Base-by-base conservation (phyloP, 2,329 filamentous ascomycete species). In the Colletotrichum sp. region DNA sequence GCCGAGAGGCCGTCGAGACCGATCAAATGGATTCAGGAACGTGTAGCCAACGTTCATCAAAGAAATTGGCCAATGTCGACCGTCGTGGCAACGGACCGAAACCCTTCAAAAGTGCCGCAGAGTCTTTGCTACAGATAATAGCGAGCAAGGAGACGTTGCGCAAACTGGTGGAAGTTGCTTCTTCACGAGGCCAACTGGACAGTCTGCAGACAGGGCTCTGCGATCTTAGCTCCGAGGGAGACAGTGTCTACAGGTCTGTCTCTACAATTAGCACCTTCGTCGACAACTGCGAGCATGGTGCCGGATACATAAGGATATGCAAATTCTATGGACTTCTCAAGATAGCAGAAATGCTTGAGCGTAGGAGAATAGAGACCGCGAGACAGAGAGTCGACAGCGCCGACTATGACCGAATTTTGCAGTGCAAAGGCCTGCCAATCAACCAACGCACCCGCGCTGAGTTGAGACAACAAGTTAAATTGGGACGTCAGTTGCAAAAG, bases 11-110 rank as follows among this genome's bases (percentile, higher is more conserved):
- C 4, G 2, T 7, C 5, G n/a, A 52, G 44, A 22, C n/a, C 13
- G 11, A 52, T 13, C 0, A 0, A 8, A 13, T 13, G n/a, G 1
- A 22, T 13, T 22, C 44, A 22, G 11, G 7, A 52, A 11, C n/a
- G n/a, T 8, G 11, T 11, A 22, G 16, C 12, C 19, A 52, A 22
- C 6, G n/a, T 52, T n/a, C 22, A 19, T 22, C 44, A 52, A 52
- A 52, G n/a, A 6, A 11, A 8, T 6, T 52, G 11, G 12, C n/a
- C 44, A 3, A 7, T 52, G 0, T 11, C 11, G 11, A 49, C 11
- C 44, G 9, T 22, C 44, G 6, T 8, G 11, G 44, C 44, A 1
- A 13, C 44, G 0, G 44, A 22, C n/a, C n/a, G n/a, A 0, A 22
- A 12, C 0, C 9, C 4, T 52, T 52, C 1, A 52, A 52, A 22